These are phyloP conservation scores for Clarkia xantiana DNA, from an alignment of 345 rosid species.

Conservation along the genomic window DNA sequence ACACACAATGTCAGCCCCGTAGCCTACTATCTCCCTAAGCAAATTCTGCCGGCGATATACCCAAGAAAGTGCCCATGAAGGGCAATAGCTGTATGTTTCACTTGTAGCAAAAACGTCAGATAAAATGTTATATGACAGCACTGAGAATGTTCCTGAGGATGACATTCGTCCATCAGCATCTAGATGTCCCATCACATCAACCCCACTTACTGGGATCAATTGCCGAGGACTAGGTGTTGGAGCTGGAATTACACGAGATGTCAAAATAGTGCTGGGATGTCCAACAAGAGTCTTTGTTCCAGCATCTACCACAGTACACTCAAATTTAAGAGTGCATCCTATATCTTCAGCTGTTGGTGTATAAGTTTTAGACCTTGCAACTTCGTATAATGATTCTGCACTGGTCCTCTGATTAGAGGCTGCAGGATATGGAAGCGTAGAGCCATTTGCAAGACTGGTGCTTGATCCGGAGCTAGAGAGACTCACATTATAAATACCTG, in stretches of 20 bases:
- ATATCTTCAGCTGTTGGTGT: constrained; percentile 91
- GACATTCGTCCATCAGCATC: constrained; percentile 58
- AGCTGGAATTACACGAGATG: constrained; percentile 97
- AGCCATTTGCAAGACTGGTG: constrained; percentile 60
- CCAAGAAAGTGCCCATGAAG: constrained; percentile 98
- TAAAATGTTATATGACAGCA: constrained; percentile 88
- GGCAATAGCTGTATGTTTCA: constrained; percentile 80
- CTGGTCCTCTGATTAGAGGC: constrained; percentile 64
- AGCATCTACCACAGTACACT: constrained; percentile 75
- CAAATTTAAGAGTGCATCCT: constrained; percentile 85
- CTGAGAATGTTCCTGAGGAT: constrained; percentile 69
- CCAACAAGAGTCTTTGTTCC: constrained; percentile 63
- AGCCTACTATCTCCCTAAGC: constrained; percentile 78
- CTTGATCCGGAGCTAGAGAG: constrained; percentile 58
- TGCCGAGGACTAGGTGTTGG: constrained; percentile 87
- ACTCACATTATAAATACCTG: constrained; percentile 41
- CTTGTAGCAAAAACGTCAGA: constrained; percentile 65
- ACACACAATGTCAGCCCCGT: constrained; percentile 90
- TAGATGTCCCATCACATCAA: constrained; percentile 44
- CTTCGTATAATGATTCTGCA: constrained; percentile 90
- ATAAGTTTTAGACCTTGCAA: constrained; percentile 77
- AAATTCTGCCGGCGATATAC: constrained; percentile 87
- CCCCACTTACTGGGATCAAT: constrained; percentile 60
- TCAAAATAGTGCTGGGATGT: constrained; percentile 42
- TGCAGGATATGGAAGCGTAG: constrained; percentile 56